Evolutionary conservation across 1,139 yeast species (phyloP), one percentile per base, ranked within the genome.

Genomic region (Taphrina pruni): DNA sequence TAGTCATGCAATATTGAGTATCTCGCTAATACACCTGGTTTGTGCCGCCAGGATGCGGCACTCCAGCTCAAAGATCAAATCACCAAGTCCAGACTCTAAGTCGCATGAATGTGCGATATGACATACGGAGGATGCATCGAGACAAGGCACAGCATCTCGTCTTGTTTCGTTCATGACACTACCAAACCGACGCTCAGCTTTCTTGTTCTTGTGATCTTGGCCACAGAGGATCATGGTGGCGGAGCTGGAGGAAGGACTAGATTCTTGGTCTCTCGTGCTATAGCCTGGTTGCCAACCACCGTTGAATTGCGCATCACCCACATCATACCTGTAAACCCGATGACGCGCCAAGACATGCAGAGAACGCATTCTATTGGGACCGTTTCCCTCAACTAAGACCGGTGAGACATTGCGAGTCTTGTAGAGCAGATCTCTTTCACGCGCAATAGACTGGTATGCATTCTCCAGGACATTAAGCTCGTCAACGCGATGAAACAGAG

Each of bases 11-110:
- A 14, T 45, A 45, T n/a, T 45, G 48, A 45, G 48, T 14, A 45
- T 45, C 6, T 45, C 48, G 12, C 3, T 45, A 2, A 45, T 45
- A 17, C n/a, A 45, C 48, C 20, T 45, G 48, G 36, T 7, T 50
- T 50, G 54, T 20, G 54, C 54, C 36, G 32, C 54, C 36, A 50
- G 36, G 11, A 50, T 50, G 8, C 54, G 36, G n/a, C 36, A 50
- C n/a, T 50, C 54, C 36, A 50, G 36, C 54, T 50, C 54, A 50
- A 50, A n/a, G 35, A 50, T 50, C 36, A 50, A n/a, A 35, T 50
- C 54, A 14, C 36, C n/a, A 8, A 50, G 20, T 12, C 48, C 48
- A 14, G 48, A 12, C 20, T 8, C 21, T 45, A 45, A 14, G 21
- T 45, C 20, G 48, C 4, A 12, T 1, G 48, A 14, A 17, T n/a